These are phyloP conservation scores for Polygonum aviculare DNA, from an alignment of 148 eudicot genomes.

Conservation along the genomic window DNA sequence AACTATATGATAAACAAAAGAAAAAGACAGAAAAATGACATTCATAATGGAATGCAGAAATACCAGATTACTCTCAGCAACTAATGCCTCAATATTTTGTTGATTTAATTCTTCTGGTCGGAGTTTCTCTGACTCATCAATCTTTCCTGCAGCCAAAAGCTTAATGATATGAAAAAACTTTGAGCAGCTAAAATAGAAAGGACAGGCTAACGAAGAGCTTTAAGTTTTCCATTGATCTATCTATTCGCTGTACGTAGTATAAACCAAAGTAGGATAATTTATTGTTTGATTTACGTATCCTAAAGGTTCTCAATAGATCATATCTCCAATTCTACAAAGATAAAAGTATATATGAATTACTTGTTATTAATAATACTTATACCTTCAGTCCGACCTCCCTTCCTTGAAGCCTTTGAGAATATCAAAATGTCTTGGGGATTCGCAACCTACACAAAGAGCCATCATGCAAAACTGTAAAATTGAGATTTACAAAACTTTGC, in stretches of 20 bases:
- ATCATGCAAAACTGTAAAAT: conserved; percentile 11
- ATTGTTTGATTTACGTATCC: not conserved
- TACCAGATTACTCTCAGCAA: conserved; percentile 95
- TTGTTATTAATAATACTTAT: not conserved
- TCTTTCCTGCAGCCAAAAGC: conserved; percentile 36
- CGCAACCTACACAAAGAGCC: conserved; percentile 56
- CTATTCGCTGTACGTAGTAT: not conserved
- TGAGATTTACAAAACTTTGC: not conserved
- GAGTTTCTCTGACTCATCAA: conserved; percentile 73
- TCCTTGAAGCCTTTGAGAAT: conserved; percentile 64
- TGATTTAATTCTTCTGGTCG: conserved; percentile 98
- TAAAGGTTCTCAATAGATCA: not conserved
- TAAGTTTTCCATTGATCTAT: not conserved
- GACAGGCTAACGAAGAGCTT: not conserved
- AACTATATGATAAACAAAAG: not conserved
- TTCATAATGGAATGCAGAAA: conserved; percentile 10
- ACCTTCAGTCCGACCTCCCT: conserved; percentile 46
- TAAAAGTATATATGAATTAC: not conserved
- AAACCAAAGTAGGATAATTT: not conserved
- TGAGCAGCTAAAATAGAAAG: not conserved
- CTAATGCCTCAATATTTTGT: conserved; percentile 98
- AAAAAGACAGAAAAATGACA: not conserved
- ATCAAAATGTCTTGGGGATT: conserved; percentile 98
- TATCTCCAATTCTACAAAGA: not conserved
- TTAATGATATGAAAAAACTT: not conserved